Conservation (phyloP, 345 rosid species). For the Reutealis trisperma region DNA sequence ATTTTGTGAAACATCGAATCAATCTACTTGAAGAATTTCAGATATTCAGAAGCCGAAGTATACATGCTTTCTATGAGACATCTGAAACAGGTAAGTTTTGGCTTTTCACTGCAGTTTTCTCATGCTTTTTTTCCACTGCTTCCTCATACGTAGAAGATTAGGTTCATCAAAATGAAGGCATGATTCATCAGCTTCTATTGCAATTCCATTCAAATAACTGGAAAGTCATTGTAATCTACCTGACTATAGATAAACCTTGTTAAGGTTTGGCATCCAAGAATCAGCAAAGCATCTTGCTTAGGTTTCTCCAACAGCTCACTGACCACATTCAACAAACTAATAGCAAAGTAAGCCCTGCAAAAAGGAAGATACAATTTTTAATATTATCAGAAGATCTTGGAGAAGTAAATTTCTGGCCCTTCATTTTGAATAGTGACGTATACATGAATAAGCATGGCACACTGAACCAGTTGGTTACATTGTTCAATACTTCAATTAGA, state of each 20-base stretch:
- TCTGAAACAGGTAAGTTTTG: not conserved
- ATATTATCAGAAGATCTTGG: not conserved
- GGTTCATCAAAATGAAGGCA: not conserved
- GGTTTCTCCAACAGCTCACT: constrained; percentile 70
- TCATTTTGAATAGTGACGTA: not conserved
- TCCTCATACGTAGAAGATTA: not conserved
- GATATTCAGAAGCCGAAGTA: not conserved
- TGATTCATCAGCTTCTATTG: not conserved
- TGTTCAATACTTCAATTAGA: not conserved
- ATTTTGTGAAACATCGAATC: not conserved
- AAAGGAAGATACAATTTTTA: constrained; percentile 9
- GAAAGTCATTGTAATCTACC: constrained; percentile 40
- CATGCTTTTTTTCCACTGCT: not conserved
- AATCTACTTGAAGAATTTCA: not conserved
- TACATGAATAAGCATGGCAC: not conserved
- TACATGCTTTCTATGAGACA: not conserved
- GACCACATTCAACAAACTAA: constrained; percentile 75
- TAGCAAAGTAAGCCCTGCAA: constrained; percentile 80
- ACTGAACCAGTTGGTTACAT: not conserved
- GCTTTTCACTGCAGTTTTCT: not conserved
- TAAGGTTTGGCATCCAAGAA: constrained; percentile 90
- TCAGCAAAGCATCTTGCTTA: constrained; percentile 59
- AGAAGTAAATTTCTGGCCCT: not conserved
- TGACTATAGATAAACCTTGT: constrained; percentile 77
- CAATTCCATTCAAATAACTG: not conserved